Percentiles rank a stretch among this genome's conserved stretches.
phyloP scores from a whole-genome alignment of 345 rosid species.

The Carallia pectinifolia region DNA sequence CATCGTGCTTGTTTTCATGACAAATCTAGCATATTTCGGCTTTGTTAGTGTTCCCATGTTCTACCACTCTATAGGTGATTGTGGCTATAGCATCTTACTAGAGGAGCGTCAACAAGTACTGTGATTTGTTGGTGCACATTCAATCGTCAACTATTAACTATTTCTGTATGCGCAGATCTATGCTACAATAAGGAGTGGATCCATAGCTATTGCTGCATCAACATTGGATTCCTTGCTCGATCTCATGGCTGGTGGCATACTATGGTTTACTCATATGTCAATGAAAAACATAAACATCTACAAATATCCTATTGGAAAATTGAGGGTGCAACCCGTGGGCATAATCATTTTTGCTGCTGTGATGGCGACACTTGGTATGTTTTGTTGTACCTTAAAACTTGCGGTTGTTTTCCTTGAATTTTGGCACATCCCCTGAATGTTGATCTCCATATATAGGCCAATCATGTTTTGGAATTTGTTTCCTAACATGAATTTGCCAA shows the following conservation, averaged over 20 bases:
- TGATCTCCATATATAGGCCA: neutral
- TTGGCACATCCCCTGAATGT: neutral
- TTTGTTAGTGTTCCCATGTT: too few relatives aligned
- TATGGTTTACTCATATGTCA: slow-evolving; percentile 87
- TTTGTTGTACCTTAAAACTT: neutral
- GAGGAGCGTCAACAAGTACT: neutral
- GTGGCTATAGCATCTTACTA: too few relatives aligned
- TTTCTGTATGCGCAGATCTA: slow-evolving; percentile 43
- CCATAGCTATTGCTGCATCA: slow-evolving; percentile 93
- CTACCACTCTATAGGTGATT: too few relatives aligned
- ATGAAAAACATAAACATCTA: slow-evolving; percentile 86
- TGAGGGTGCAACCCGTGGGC: slow-evolving; percentile 95
- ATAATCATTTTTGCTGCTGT: slow-evolving; percentile 87
- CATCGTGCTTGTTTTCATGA: neutral
- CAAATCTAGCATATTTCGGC: neutral
- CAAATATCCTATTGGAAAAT: slow-evolving; percentile 90
- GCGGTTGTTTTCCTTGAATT: slow-evolving; percentile 3
- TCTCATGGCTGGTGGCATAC: slow-evolving; percentile 94
- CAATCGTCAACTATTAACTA: neutral
- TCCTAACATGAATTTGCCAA: too few relatives aligned
- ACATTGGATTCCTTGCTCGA: slow-evolving; percentile 92
- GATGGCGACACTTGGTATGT: slow-evolving; percentile 93
- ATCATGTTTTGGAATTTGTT: too few relatives aligned
- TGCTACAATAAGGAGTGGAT: slow-evolving; percentile 86
- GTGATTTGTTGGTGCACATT: neutral